Evolutionary conservation across 352 stramenopile species (phyloP), one percentile per base, ranked within the genome.

Genomic region (Globisporangium sylvaticum): DNA sequence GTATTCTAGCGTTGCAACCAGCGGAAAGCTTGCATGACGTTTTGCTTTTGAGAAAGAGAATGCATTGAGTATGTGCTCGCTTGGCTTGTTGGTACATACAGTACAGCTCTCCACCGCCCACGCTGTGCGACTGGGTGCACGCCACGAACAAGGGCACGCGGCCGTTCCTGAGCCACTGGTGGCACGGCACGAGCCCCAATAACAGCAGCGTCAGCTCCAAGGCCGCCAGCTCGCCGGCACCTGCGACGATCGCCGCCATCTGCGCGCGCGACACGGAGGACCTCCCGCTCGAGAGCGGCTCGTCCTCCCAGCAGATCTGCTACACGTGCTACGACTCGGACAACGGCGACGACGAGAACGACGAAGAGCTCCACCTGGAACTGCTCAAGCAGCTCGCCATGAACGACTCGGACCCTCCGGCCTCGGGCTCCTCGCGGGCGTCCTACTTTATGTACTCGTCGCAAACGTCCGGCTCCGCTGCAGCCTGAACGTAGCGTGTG

Each of bases 281-380:
- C 20, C 42, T 34, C 14, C 59, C 59, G 10, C 25, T 65, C 12
- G 59, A 65, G 59, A 37, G 32, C 29, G 42, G 39, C 15, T 4
- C 39, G 3, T 48, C 39, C 39, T 6, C 48, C 8, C 22, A 22
- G 22, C 58, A 63, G 58, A 32, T 53, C 58, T 63, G 34, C 58
- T 66, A 66, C 61, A 66, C 61, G 22, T 60, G 29, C 61, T 66
- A 66, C 32, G 50, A 60, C 61, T 66, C 61, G 32, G 61, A 65
- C 59, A 42, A 46, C 9, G 55, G 25, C 10, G n/a, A 32, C 14
- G 39, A 24, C 34, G 31, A 42, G 20, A 18, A n/a, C 42, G 44
- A 53, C 61, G 34, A 60, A 14, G 34, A 15, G 42, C 27, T 57
- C 12, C 14, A 66, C 1, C 22, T 66, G 22, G 44, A 65, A 27